Conservation (phyloP, 2,329 filamentous ascomycete species). For the Aureobasidium sp. region DNA sequence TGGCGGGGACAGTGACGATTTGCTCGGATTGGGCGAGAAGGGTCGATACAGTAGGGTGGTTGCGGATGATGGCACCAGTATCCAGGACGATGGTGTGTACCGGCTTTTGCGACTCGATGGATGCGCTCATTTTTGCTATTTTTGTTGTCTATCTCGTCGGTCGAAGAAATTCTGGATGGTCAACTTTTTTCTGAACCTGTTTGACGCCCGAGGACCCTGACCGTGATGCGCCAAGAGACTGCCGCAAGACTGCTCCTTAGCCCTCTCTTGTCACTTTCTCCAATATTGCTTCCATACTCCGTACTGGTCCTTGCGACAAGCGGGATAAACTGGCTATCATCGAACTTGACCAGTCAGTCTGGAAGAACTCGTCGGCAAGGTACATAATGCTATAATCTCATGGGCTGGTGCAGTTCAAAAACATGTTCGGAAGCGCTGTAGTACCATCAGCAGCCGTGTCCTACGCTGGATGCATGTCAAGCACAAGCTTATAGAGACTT, state of each 20-base stretch:
- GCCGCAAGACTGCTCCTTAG: neutral
- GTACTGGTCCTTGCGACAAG: no score
- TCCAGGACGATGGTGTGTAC: slow-evolving; percentile 83
- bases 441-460: neutral
- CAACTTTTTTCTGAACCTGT: neutral
- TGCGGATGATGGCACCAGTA: slow-evolving; percentile 87
- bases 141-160: neutral
- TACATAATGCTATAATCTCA: neutral
- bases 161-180: neutral
- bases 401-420: neutral
- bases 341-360: no score
- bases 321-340: no score
- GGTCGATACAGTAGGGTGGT: slow-evolving; percentile 76
- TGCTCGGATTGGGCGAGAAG: slow-evolving; percentile 68
- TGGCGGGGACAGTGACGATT: slow-evolving; percentile 75
- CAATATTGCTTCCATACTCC: neutral
- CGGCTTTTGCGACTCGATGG: slow-evolving; percentile 46
- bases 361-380: neutral
- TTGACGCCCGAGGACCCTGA: neutral
- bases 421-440: neutral
- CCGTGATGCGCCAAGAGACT: neutral
- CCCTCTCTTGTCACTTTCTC: neutral
- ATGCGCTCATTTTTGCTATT: neutral
- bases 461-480: neutral
- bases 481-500: neutral